Conservation (phyloP, 1,139 yeast species). For the Candida neerlandica region DNA sequence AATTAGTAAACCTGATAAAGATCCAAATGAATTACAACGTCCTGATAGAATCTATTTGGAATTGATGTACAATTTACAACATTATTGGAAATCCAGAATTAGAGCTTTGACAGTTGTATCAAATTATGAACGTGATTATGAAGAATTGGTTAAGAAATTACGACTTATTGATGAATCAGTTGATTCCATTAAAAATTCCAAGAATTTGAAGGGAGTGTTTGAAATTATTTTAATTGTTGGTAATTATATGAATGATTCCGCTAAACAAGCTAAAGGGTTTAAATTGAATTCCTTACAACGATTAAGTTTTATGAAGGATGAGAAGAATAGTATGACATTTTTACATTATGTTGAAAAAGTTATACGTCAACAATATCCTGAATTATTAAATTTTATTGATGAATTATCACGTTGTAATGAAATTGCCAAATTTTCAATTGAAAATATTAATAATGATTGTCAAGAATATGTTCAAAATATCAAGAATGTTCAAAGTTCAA, state of each 20-base stretch:
- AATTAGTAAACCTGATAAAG: constrained; percentile 65
- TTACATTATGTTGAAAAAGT: constrained; percentile 79
- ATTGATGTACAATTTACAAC: constrained; percentile 71
- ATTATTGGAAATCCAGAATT: constrained; percentile 80
- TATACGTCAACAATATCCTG: constrained; percentile 68
- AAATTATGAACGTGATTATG: constrained; percentile 69
- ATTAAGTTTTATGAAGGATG: constrained; percentile 75
- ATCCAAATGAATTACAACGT: constrained; percentile 71
- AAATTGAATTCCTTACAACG: constrained; percentile 74
- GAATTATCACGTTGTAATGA: constrained; percentile 62
- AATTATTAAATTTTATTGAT: constrained; percentile 56
- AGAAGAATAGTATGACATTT: constrained; percentile 75
- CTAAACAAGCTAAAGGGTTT: constrained; percentile 82
- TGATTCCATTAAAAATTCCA: constrained; percentile 58
- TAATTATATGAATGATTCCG: constrained; percentile 78
- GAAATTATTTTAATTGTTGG: constrained; percentile 82
- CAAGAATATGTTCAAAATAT: constrained; percentile 57
- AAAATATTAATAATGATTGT: constrained; percentile 66
- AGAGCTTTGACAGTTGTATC: constrained; percentile 66
- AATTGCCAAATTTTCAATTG: constrained; percentile 68
- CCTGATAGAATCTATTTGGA: constrained; percentile 77
- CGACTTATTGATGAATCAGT: constrained; percentile 67
- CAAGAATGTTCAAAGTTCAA: constrained; percentile 69
- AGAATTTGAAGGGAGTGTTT: constrained; percentile 63
- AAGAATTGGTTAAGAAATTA: constrained; percentile 62